A percentile compares a stretch with the other conserved stretches of the same genome.
Evolutionary conservation across 495 filamentous ascomycete species (phyloP).

Genomic region (Delitschia confertaspora): DNA sequence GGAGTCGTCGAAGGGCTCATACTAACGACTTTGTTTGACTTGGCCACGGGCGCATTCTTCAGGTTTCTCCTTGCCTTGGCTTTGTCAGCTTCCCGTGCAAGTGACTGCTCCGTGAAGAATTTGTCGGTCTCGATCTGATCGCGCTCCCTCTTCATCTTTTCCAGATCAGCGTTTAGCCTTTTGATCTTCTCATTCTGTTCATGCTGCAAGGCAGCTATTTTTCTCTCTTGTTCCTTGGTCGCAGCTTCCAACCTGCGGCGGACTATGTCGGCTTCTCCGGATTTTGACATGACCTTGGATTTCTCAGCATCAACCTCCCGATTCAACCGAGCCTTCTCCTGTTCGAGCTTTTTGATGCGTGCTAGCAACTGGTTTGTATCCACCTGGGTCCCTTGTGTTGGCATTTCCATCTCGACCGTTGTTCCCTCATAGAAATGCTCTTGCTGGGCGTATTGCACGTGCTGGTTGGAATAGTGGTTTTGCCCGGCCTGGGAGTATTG

Average conservation of each 20-base stretch:
- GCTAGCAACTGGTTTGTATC: constrained; percentile 16
- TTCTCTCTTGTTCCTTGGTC: constrained; percentile 48
- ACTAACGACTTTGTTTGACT: no score
- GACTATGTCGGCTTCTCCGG: constrained; percentile 60
- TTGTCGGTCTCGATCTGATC: constrained; percentile 57
- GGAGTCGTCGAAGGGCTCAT: constrained; percentile 48
- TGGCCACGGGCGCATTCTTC: constrained; percentile 1
- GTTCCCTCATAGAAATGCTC: no score
- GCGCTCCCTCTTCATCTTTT: constrained; percentile 46
- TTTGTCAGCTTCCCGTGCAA: constrained; percentile 49
- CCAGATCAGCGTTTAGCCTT: constrained; percentile 48
- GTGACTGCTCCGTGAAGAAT: constrained; percentile 55
- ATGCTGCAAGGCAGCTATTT: constrained; percentile 44
- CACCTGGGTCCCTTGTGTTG: constrained; percentile 5
- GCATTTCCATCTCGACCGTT: constrained; percentile 21
- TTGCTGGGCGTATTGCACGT: no score
- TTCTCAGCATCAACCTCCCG: constrained; percentile 44
- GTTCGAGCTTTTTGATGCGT: constrained; percentile 42
- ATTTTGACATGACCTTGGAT: constrained; percentile 43
- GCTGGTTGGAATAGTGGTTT: background rate
- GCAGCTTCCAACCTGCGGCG: constrained; percentile 53
- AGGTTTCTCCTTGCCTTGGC: constrained; percentile 35
- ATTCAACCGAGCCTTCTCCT: constrained; percentile 43
- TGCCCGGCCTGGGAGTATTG: background rate
- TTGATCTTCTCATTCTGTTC: constrained; percentile 47